Base-by-base conservation (phyloP, 805 yeast genomes). In the Saccharomycopsis sp. region DNA sequence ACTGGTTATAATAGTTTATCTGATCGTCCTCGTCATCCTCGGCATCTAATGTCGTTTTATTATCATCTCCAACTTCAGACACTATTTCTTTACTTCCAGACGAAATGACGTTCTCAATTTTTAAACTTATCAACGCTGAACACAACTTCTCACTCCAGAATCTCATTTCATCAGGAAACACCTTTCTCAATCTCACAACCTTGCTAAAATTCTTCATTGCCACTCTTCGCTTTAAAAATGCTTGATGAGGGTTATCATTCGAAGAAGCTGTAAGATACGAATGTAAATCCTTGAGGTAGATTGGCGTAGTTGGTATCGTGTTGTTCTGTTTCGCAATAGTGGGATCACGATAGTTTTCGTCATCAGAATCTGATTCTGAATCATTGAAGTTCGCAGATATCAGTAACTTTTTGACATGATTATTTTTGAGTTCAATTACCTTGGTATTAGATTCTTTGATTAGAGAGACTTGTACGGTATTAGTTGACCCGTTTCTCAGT, bases 331-430 rank as follows among this genome's bases (percentile, higher is more conserved):
- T 39, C 5, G 51, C 34, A 21, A 50, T 23, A 8, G 51, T 41
- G 11, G 51, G 47, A 27, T 50, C 53, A 22, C 33, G 29, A 39
- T 47, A 41, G 38, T 44, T 44, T 11, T 50, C 53, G 31, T 50
- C 53, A 40, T 47, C 51, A 23, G 49, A 47, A 32, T 47, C 48
- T 4, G 24, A n/a, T n/a, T 45, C 47, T 9, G 24, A 33, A 19
- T 40, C 24, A 22, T 11, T 33, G 16, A 38, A 14, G 11, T 8
- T 31, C 20, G 35, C 11, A n/a, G n/a, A n/a, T n/a, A n/a, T n/a
- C n/a, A n/a, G n/a, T n/a, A n/a, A n/a, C n/a, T n/a, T n/a, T n/a
- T n/a, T n/a, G n/a, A n/a, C n/a, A n/a, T n/a, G n/a, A n/a, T 11
- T 38, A 8, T 34, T 34, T 5, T 34, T 17, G 9, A 17, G 5